Evolutionary conservation across 345 rosid genomes (phyloP).

Genomic region (Syzygium aqueum): DNA sequence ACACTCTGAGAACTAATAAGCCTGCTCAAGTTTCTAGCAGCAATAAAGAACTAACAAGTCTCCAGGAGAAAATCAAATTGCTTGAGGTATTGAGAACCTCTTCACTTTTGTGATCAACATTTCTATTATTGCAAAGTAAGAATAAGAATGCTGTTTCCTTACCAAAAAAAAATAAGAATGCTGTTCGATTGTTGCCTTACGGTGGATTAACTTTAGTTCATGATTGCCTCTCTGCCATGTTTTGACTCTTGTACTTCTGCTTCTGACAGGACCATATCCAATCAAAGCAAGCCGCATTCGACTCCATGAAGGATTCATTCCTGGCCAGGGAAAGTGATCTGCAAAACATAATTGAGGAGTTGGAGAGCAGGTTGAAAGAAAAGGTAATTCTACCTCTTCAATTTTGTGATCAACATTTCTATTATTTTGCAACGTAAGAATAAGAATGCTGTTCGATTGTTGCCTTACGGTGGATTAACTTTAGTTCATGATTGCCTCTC

Average conservation of each 20-base stretch:
- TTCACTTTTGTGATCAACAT: not conserved
- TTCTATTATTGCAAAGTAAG: not conserved
- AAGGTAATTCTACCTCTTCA: not conserved
- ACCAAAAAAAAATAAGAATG: too few species aligned
- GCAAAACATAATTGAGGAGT: slow-evolving; percentile 2
- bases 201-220: not conserved
- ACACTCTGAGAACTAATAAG: not conserved
- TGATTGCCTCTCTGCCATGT: not conserved
- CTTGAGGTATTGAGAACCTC: slow-evolving; percentile 6
- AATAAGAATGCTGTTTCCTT: not conserved
- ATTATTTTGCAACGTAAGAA: too few species aligned
- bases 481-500: too few species aligned
- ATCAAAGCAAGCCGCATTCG: not conserved
- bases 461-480: too few species aligned
- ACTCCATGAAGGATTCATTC: not conserved
- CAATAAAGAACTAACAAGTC: not conserved
- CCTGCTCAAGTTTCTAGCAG: not conserved
- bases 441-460: too few species aligned
- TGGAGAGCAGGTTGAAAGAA: slow-evolving; percentile 1
- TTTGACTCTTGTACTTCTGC: not conserved
- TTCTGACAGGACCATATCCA: slow-evolving; percentile 4
- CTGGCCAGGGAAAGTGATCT: slow-evolving; percentile 5
- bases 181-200: not conserved
- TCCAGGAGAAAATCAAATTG: slow-evolving; percentile 6
- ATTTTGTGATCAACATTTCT: too few species aligned